Conservation (phyloP, 352 stramenopile species). For the Globisporangium okanoganense region DNA sequence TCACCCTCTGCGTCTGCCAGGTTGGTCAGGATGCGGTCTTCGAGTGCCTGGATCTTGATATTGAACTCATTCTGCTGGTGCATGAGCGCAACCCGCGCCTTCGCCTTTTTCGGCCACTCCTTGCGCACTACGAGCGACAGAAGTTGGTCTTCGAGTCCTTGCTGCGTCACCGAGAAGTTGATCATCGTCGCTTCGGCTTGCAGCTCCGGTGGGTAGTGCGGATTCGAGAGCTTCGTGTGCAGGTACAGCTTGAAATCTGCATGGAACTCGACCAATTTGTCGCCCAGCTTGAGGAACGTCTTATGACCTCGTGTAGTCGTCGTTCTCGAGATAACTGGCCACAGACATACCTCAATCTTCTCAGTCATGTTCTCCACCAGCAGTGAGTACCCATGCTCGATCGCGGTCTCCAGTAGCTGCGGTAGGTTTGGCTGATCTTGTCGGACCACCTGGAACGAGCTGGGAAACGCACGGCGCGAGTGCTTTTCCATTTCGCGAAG, state of each 20-base stretch:
- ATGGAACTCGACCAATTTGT: slow-evolving; percentile 86
- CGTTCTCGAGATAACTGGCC: slow-evolving; percentile 74
- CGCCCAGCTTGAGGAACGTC: slow-evolving; percentile 77
- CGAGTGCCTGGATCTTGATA: slow-evolving; percentile 79
- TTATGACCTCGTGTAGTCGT: slow-evolving; percentile 76
- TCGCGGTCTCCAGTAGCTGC: slow-evolving; percentile 61
- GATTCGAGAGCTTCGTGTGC: slow-evolving; percentile 93
- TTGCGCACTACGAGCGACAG: slow-evolving; percentile 85
- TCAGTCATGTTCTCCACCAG: slow-evolving; percentile 91
- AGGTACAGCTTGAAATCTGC: slow-evolving; percentile 83
- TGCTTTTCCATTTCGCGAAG: slow-evolving; percentile 83
- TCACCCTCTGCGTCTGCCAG: slow-evolving; percentile 81
- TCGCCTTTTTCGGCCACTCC: slow-evolving; percentile 87
- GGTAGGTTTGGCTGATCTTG: slow-evolving; percentile 83
- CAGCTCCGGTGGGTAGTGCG: slow-evolving; percentile 89
- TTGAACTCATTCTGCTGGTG: slow-evolving; percentile 91
- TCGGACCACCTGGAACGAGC: slow-evolving; percentile 71
- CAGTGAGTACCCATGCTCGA: slow-evolving; percentile 76
- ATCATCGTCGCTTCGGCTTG: slow-evolving; percentile 90
- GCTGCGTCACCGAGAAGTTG: slow-evolving; percentile 90
- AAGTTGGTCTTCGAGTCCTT: slow-evolving; percentile 89
- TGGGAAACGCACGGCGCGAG: slow-evolving; percentile 25
- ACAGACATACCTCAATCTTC: slow-evolving; percentile 81
- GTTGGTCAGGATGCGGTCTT: slow-evolving; percentile 87
- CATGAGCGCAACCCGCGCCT: slow-evolving; percentile 69